These are phyloP conservation scores for Macroventuria anomochaeta DNA, from an alignment of 2,329 filamentous ascomycete species.

Conservation along the genomic window DNA sequence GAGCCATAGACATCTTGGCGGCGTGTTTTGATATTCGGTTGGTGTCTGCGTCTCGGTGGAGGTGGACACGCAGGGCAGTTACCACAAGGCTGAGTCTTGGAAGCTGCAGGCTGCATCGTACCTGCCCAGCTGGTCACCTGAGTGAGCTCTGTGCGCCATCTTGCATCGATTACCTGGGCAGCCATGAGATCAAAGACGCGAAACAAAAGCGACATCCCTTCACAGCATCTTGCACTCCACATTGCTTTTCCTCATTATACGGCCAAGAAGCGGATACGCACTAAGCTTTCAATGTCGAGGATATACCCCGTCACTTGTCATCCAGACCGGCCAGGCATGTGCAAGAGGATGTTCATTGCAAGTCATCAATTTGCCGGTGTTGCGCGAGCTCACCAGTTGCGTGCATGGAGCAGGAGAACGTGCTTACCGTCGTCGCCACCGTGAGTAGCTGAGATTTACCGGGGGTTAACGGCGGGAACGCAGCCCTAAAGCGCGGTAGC, in stretches of 20 bases:
- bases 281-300: no score
- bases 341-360: background rate
- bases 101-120: background rate
- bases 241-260: no score
- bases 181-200: no score
- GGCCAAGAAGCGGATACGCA: no score
- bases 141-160: no score
- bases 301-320: no score
- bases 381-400: slow-evolving; percentile 9
- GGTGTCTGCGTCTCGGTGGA: no score
- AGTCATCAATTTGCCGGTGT: background rate
- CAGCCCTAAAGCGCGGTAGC: slow-evolving; percentile 2
- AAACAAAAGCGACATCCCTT: no score
- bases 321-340: no score
- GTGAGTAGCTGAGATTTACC: slow-evolving; percentile 4
- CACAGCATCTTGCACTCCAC: background rate
- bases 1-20: background rate
- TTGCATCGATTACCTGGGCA: no score
- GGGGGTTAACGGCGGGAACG: slow-evolving; percentile 12
- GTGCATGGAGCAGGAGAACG: background rate
- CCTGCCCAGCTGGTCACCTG: background rate
- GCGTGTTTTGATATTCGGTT: no score
- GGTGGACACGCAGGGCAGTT: no score
- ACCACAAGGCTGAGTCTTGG: background rate
- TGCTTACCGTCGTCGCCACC: slow-evolving; percentile 16